Evolutionary conservation across 768 basidiomycete species (phyloP).

Genomic region (Lyophyllum decastes): DNA sequence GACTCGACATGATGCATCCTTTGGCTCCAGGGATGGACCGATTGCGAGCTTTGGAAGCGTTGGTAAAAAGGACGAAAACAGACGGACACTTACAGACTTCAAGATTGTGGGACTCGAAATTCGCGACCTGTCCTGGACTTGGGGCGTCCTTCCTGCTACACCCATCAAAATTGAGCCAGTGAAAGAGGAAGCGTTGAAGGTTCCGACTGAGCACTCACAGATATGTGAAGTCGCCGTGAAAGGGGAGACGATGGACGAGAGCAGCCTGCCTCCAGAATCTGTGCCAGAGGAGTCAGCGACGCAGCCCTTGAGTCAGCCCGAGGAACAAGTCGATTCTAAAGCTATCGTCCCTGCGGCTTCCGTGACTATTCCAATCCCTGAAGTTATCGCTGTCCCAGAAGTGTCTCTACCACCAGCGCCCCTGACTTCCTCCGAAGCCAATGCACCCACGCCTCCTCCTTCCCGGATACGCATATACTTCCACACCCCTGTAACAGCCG

Average conservation of each 20-base stretch:
- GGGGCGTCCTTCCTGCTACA: constrained; percentile 63
- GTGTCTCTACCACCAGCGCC: constrained; percentile 21
- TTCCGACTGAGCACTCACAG: constrained; percentile 26
- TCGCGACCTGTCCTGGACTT: constrained; percentile 80
- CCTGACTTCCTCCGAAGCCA: constrained; percentile 28
- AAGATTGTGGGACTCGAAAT: constrained; percentile 92
- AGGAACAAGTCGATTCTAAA: constrained; percentile 27
- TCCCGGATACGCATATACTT: constrained; percentile 91
- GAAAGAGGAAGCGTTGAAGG: constrained; percentile 30
- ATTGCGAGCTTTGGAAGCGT: constrained; percentile 42
- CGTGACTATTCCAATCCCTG: constrained; percentile 6
- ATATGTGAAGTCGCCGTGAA: constrained; percentile 29
- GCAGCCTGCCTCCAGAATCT: constrained; percentile 10
- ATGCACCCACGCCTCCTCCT: constrained; percentile 51
- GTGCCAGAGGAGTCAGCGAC: background rate
- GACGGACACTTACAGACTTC: constrained; percentile 96
- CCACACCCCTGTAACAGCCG: constrained; percentile 83
- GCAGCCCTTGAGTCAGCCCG: background rate
- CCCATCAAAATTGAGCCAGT: constrained; percentile 33
- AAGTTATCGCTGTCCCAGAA: constrained; percentile 29
- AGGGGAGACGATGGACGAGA: constrained; percentile 32
- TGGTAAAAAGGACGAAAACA: constrained; percentile 86
- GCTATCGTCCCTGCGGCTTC: constrained; percentile 23
- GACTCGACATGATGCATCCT: constrained; percentile 44
- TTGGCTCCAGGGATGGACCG: constrained; percentile 52